Evolutionary conservation across 2,329 filamentous ascomycete genomes (phyloP).

Genomic region (Neocucurbitaria cava): DNA sequence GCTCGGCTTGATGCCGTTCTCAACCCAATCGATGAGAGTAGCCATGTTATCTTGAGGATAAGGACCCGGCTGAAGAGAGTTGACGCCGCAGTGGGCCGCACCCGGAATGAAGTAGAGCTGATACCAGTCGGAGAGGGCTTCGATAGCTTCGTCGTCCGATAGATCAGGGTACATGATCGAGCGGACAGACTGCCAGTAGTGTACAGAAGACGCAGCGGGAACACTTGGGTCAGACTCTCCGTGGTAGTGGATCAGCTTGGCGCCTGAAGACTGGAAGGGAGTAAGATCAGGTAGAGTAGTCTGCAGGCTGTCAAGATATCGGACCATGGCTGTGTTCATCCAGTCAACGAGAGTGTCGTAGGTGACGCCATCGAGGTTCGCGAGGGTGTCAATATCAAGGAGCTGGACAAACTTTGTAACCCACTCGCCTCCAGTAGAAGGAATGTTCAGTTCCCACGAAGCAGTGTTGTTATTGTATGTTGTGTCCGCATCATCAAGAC

Average conservation of each 20-base stretch:
- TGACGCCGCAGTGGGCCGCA: slow-evolving; percentile 58
- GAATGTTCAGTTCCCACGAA: slow-evolving; percentile 43
- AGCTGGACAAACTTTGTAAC: slow-evolving; percentile 55
- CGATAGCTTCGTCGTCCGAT: slow-evolving; percentile 47
- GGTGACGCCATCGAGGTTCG: slow-evolving; percentile 50
- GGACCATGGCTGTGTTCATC: slow-evolving; percentile 59
- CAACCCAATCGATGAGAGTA: slow-evolving; percentile 58
- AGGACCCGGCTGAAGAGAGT: slow-evolving; percentile 39
- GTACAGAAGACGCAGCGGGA: slow-evolving; percentile 61
- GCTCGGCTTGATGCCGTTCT: slow-evolving; percentile 55
- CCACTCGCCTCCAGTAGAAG: slow-evolving; percentile 49
- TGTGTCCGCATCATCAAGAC: slow-evolving; percentile 45
- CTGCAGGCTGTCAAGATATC: slow-evolving; percentile 60
- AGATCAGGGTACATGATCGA: slow-evolving; percentile 57
- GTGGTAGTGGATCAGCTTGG: slow-evolving; percentile 66
- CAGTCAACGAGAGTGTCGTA: slow-evolving; percentile 65
- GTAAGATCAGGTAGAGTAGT: slow-evolving; percentile 63
- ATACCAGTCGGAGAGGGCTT: slow-evolving; percentile 61
- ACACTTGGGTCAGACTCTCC: slow-evolving; percentile 63
- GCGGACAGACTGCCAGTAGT: slow-evolving; percentile 63
- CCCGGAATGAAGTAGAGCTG: slow-evolving; percentile 63
- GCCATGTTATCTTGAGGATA: slow-evolving; percentile 53
- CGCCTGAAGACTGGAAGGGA: slow-evolving; percentile 57
- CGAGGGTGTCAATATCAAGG: slow-evolving; percentile 29
- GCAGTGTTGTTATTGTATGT: slow-evolving; percentile 44